Base-by-base conservation (phyloP, 805 yeast genomes). In the Pichia kluyveri region DNA sequence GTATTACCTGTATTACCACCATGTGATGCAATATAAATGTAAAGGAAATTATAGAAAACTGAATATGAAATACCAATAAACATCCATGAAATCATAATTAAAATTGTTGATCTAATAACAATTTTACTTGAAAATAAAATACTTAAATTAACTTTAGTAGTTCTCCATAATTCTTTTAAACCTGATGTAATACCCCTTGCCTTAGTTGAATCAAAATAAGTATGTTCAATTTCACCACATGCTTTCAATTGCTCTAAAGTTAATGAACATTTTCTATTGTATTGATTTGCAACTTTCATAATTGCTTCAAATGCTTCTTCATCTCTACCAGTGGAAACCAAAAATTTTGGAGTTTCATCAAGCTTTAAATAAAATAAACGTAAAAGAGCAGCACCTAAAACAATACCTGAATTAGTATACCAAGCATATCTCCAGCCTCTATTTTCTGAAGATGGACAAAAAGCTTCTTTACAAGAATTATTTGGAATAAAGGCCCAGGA, bases 361-460 rank as follows among this genome's bases (percentile, higher is more conserved):
- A 80, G 68, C 41, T 61, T 60, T 38, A 72, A 52, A 30, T 70
- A 62, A 45, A 76, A 67, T 36, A 80, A 52, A 23, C 81, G 74
- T 14, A 73, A 62, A 46, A 76, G 56, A 8, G 78, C 77, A 52
- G 71, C 70, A 52, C 70, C 66, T 28, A 71, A 47, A 4, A 80
- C 80, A 47, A 79, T 62, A 4, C 74, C 80, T 14, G 81, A 77
- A 56, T 77, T 71, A 17, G 73, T 68, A 58, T 69, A 77, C 69
- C 77, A 75, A 43, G 70, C 67, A 60, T 80, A 80, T 56, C 85
- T 62, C 84, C 85, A 80, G 44, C 85, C 85, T 64, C 73, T 70
- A 60, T 80, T 80, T 37, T 66, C 59, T 12, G 56, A 48, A 10
- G 75, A 66, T 30, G 68, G 67, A 59, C 85, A 79, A 39, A 65